Base-by-base conservation (phyloP, 1,284 basidiomycete species). In the Vanrija pseudolonga region DNA sequence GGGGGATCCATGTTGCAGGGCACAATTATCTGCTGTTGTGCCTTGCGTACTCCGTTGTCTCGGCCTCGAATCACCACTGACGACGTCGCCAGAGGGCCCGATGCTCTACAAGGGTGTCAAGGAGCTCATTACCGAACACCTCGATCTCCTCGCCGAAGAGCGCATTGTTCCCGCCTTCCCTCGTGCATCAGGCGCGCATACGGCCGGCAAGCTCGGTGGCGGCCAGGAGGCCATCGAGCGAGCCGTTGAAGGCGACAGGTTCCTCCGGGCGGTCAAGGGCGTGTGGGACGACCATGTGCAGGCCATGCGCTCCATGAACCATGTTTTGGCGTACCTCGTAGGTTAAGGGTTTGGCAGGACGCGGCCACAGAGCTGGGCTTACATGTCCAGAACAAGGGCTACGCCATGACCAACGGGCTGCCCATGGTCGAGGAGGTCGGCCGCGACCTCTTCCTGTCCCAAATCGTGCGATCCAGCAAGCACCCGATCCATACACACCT, bases 321-420 rank as follows among this genome's bases (percentile, higher is more conserved):
- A 94, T 70, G 85, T 99, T 36, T 80, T 98, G 63, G 91, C 90
- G 69, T 99, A 99, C 73, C 95, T 98, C 89, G 95, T 94, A 64
- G 64, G 84, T 70, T 15, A 14, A 32, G 32, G 32, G 32, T 14
- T 12, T 9, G 9, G 32, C 14, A 15, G 32, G 32, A 12, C 32
- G 32, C 32, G 32, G 12, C 32, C 32, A 6, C 20, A n/a, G 5
- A 12, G 14, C 20, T 22, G 45, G 14, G 23, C 22, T 43, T 36
- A 36, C 32, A n/a, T 32, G 20, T n/a, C n/a, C 70, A 95, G 94
- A 94, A 98, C 79, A 88, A 89, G 45, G 87, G 89, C 6, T 89
- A 94, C 68, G 86, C 88, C 0, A 83, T 84, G 56, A 73, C 80
- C 20, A 85, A 85, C 28, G 78, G 81, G 15, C 85, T 94, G 2